Evolutionary conservation across 2,329 filamentous ascomycete species (phyloP), one percentile per base, ranked within the genome.

Genomic region (Aspergillus aculeatinus): DNA sequence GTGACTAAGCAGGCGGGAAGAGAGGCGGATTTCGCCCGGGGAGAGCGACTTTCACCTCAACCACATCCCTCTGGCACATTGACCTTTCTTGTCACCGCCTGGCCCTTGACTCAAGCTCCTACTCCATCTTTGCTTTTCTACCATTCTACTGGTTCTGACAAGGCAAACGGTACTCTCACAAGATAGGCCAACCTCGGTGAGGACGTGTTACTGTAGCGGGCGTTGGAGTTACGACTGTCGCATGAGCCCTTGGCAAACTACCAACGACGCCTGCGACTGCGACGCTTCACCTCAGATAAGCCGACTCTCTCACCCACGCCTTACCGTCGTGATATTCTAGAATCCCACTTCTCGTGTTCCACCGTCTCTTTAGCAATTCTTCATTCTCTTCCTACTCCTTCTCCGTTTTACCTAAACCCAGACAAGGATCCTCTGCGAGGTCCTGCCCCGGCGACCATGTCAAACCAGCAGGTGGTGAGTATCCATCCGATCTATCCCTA

Each of bases 391-490:
- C 48, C 10, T 42, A 60, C 57, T 48, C 51, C 51, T 35, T 55
- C 55, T 58, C 49, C 42, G 33, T 55, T 56, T 53, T 9, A 29
- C 51, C 44, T 42, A 55, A 51, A 48, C 33, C 55, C 42, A 61
- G 50, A 61, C 57, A 51, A 52, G 49, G 52, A 48, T 33, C 59
- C 49, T 59, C 57, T 60, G 59, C 58, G 56, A 62, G 21, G 58
- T 59, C 55, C 57, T 58, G 54, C 54, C 52, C 48, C 55, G 59
- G 64, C 66, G 66, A 68, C 39, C 65, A 81, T 81, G 79, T 80
- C 79, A 58, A 81, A 81, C 69, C 73, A 77, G 71, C 74, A 76
- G 68, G 79, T 81, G 75, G 79, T 81, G 70, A 80, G 79, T 80
- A 61, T 52, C 65, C 16, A 62, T 68, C 63, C 70, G 57, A 55